phyloP scores from a whole-genome alignment of 2,329 filamentous ascomycete species.

The Colletotrichum australisinense region DNA sequence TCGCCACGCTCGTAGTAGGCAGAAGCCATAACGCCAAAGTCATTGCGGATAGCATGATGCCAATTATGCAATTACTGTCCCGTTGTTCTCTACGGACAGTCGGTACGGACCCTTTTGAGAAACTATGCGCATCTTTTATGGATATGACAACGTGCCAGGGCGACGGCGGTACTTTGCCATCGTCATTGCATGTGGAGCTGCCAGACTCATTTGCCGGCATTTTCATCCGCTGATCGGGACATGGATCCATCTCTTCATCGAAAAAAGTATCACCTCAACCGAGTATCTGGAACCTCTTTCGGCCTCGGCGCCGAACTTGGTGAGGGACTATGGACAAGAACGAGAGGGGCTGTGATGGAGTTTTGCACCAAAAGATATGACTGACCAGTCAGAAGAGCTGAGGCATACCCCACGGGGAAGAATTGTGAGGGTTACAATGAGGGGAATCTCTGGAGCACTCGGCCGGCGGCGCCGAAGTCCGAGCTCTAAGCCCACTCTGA shows the following conservation, averaged over 20 bases:
- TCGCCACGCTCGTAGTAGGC: background rate
- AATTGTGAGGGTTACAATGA: background rate
- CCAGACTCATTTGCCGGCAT: background rate
- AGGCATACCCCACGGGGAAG: background rate
- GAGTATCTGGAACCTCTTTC: background rate
- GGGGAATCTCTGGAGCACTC: background rate
- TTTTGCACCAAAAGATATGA: background rate
- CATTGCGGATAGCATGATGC: constrained; percentile 20
- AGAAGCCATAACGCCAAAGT: background rate
- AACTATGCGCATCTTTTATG: background rate
- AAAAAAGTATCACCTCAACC: too few species aligned
- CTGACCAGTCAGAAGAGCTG: background rate
- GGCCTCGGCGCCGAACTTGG: constrained; percentile 14
- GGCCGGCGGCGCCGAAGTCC: background rate
- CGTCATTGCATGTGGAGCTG: background rate
- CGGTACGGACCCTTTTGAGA: too few species aligned
- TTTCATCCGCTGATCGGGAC: background rate
- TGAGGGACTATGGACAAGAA: background rate
- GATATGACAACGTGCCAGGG: background rate
- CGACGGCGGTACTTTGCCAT: background rate
- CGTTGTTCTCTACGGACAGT: background rate
- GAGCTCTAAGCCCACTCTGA: background rate
- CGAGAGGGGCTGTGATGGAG: too few species aligned
- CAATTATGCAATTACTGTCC: background rate
- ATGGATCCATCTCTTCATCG: background rate